These are phyloP conservation scores for Spraguea lophii DNA, from an alignment of 371 early-diverging fungal genomes.

Conservation along the genomic window DNA sequence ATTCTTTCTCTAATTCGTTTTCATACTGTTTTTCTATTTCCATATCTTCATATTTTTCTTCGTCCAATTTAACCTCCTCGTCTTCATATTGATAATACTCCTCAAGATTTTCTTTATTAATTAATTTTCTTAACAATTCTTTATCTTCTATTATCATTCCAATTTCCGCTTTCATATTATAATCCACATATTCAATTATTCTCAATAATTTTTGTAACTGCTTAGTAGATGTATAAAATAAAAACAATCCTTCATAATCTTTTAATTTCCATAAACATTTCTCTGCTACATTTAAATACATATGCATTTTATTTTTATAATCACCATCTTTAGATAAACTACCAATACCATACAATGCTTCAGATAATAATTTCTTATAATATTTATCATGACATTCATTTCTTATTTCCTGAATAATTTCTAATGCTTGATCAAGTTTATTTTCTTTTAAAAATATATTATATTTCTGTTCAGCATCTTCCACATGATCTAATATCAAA, in stretches of 20 bases:
- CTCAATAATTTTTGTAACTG: conserved; percentile 32
- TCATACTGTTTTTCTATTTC: too few relatives aligned
- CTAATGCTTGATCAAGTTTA: conserved; percentile 24
- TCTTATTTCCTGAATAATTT: conserved; percentile 12
- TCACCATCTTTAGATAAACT: too few relatives aligned
- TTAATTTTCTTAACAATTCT: too few relatives aligned
- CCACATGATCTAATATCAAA: conserved; percentile 83
- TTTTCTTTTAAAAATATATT: conserved; percentile 50
- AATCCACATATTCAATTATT: neutral
- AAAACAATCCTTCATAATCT: conserved; percentile 26
- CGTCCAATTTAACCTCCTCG: too few relatives aligned
- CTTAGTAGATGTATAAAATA: conserved; percentile 33
- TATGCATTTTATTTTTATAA: conserved; percentile 7
- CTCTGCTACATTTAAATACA: conserved; percentile 33
- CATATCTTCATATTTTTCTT: too few relatives aligned
- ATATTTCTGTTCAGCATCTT: conserved; percentile 71
- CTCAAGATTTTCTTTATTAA: too few relatives aligned
- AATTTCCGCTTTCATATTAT: neutral
- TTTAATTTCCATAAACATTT: conserved; percentile 21
- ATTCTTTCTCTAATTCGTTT: neutral
- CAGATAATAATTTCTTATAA: neutral
- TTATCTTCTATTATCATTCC: too few relatives aligned
- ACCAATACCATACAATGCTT: neutral
- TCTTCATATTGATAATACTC: too few relatives aligned
- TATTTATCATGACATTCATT: neutral